Evolutionary conservation across 2,329 filamentous ascomycete species (phyloP).

Genomic region (Stagonosporopsis chrysanthemi): DNA sequence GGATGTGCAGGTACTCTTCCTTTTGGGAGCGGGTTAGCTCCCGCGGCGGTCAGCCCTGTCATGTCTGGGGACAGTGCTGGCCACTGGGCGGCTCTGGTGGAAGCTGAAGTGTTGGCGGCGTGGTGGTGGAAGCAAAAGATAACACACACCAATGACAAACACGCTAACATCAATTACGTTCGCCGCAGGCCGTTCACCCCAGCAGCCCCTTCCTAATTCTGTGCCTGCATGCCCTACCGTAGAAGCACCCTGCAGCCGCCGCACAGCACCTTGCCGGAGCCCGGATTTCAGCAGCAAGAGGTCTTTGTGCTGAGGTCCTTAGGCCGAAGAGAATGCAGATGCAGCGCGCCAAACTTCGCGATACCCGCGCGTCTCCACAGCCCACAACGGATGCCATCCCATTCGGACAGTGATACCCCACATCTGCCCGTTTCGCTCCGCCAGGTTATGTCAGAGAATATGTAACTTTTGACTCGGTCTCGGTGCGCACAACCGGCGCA

Average conservation of each 20-base stretch:
- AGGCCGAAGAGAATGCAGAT: neutral
- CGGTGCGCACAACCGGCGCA: neutral
- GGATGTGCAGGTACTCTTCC: constrained; percentile 45
- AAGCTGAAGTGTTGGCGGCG: constrained; percentile 27
- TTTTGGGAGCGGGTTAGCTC: constrained; percentile 45
- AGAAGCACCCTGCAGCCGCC: constrained; percentile 23
- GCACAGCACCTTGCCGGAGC: constrained; percentile 25
- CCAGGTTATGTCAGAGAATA: constrained; percentile 31
- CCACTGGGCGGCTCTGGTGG: constrained; percentile 25
- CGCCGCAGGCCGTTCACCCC: constrained; percentile 23
- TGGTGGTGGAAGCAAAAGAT: constrained; percentile 37
- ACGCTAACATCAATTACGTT: constrained; percentile 9
- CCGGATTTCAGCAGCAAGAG: constrained; percentile 1
- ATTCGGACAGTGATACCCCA: constrained; percentile 26
- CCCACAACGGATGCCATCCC: constrained; percentile 19
- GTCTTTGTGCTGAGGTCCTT: neutral
- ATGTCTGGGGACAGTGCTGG: constrained; percentile 30
- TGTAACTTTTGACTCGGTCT: constrained; percentile 7
- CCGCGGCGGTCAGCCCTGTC: constrained; percentile 39
- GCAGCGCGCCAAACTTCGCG: constrained; percentile 5
- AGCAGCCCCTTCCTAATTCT: constrained; percentile 22
- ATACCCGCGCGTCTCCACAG: constrained; percentile 24
- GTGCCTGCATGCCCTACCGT: constrained; percentile 18
- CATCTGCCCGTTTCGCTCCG: constrained; percentile 20
- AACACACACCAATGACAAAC: constrained; percentile 33